A percentile compares a stretch with the other conserved stretches of the same genome.
These are phyloP conservation scores for Blastobotrys parvus DNA, from an alignment of 805 yeast species.

Conservation along the genomic window DNA sequence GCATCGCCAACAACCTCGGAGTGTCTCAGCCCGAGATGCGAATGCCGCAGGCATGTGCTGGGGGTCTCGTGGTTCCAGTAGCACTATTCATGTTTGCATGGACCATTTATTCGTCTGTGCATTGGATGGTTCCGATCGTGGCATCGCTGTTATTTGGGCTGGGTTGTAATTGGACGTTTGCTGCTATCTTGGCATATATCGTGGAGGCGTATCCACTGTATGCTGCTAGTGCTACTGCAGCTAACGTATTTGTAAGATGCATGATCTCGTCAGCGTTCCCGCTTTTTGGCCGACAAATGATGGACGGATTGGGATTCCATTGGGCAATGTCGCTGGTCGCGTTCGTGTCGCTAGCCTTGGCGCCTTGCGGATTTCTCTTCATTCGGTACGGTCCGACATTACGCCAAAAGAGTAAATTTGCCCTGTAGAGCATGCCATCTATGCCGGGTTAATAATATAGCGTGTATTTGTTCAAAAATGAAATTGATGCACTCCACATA, in stretches of 20 bases:
- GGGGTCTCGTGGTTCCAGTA: conserved; percentile 37
- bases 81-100: conserved; percentile 49
- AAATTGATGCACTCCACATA: no score
- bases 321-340: conserved; percentile 67
- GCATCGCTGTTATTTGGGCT: conserved; percentile 46
- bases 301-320: conserved; percentile 54
- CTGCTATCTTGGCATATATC: conserved; percentile 29
- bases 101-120: conserved; percentile 37
- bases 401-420: conserved; percentile 16
- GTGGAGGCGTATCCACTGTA: conserved; percentile 38
- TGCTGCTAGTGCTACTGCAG: conserved; percentile 82
- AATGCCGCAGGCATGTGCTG: conserved; percentile 43
- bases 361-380: not conserved
- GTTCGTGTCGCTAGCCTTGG: conserved; percentile 37
- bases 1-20: conserved; percentile 37
- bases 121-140: conserved; percentile 50
- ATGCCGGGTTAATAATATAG: no score
- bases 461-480: no score
- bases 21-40: conserved; percentile 40
- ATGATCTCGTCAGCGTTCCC: conserved; percentile 74
- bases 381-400: not conserved
- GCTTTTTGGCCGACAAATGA: conserved; percentile 80
- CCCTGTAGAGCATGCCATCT: conserved; percentile 5
- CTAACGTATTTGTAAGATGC: conserved; percentile 74
- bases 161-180: conserved; percentile 32